Evolutionary conservation across 257 asterid species (phyloP).

Genomic region (Primulina tabacum): DNA sequence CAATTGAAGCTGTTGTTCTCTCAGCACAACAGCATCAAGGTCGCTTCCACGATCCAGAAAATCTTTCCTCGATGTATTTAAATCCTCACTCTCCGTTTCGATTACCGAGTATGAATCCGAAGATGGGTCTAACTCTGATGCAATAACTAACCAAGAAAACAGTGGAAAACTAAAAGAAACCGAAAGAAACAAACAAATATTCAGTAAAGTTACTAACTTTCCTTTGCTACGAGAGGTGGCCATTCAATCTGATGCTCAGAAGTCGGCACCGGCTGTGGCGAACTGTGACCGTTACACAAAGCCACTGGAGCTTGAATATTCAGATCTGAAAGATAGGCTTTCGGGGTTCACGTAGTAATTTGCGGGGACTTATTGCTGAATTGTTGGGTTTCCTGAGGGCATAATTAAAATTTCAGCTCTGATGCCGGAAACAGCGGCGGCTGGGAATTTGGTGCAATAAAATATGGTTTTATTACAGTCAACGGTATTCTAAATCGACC

Average conservation of each 20-base stretch:
- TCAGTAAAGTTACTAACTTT: conserved; percentile 33
- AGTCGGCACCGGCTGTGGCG: conserved; percentile 22
- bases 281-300: conserved; percentile 29
- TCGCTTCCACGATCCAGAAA: conserved; percentile 7
- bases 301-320: conserved; percentile 27
- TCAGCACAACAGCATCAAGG: conserved; percentile 34
- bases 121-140: conserved; percentile 39
- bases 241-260: conserved; percentile 33
- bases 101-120: conserved; percentile 26
- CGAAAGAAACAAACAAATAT: conserved; percentile 28
- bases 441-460: background rate
- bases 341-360: conserved; percentile 28
- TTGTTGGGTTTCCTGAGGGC: conserved; percentile 16
- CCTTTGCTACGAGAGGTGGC: conserved; percentile 39
- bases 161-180: conserved; percentile 31
- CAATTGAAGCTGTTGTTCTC: conserved; percentile 56
- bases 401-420: background rate
- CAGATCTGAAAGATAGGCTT: conserved; percentile 36
- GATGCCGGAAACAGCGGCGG: conserved; percentile 33
- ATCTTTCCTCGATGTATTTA: conserved; percentile 21
- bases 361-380: conserved; percentile 8
- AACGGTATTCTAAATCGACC: background rate
- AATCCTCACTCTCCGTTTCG: conserved; percentile 22
- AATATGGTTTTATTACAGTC: background rate
- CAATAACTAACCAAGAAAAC: conserved; percentile 39